Conservation (phyloP, 129 eudicot species). For the Flaveria bidentis region DNA sequence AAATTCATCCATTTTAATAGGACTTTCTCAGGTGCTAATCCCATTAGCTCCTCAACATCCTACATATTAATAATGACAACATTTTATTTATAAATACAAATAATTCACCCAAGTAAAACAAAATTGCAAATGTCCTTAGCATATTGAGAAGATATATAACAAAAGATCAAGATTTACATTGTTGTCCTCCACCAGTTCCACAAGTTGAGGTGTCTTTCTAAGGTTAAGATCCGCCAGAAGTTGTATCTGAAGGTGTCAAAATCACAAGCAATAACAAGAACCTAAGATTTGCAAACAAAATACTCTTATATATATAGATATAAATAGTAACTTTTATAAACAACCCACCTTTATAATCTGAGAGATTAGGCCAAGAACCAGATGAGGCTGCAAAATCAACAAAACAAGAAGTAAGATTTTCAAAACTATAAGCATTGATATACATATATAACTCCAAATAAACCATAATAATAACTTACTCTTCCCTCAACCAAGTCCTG, state of each 20-base stretch:
- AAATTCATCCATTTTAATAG: constrained; percentile 91
- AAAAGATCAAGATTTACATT: constrained; percentile 41
- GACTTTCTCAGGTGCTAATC: constrained; percentile 81
- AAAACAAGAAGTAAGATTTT: constrained; percentile 13
- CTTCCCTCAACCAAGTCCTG: constrained; percentile 93
- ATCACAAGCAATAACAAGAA: constrained; percentile 14
- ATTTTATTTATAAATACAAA: not conserved
- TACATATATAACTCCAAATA: not conserved
- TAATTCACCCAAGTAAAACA: not conserved
- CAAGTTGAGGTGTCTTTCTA: constrained; percentile 93
- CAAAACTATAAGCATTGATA: constrained; percentile 8
- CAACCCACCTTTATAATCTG: constrained; percentile 82
- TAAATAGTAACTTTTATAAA: not conserved
- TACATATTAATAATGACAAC: constrained; percentile 31
- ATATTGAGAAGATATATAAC: not conserved
- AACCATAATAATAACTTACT: constrained; percentile 40
- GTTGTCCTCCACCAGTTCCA: constrained; percentile 87
- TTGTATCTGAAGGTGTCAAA: constrained; percentile 64
- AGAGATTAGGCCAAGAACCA: constrained; percentile 84
- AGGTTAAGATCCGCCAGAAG: constrained; percentile 92
- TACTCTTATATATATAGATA: not conserved
- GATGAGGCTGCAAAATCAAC: constrained; percentile 72
- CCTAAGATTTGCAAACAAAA: constrained; percentile 6
- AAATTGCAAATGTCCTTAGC: not conserved
- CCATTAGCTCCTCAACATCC: constrained; percentile 96